phyloP scores from a whole-genome alignment of 2,329 filamentous ascomycete species.

The Cladosporium sp. region DNA sequence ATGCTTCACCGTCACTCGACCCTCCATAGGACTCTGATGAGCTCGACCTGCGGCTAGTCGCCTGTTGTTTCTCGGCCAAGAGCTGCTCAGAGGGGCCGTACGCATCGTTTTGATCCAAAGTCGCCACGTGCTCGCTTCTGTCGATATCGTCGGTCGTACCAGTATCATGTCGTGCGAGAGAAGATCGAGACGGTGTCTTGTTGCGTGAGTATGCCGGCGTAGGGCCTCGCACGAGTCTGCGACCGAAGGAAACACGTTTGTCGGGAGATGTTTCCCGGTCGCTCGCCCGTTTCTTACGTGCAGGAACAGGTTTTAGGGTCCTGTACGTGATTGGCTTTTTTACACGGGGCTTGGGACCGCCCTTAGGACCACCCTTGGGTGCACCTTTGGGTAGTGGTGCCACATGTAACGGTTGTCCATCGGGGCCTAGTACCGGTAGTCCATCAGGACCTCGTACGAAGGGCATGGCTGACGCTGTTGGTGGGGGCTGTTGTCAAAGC shows the following conservation, averaged over 20 bases:
- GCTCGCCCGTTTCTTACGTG: background rate
- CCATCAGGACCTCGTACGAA: background rate
- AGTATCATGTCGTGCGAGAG: background rate
- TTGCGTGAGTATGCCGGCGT: conserved; percentile 10
- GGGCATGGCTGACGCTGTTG: background rate
- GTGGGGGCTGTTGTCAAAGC: background rate
- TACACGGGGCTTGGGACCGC: background rate
- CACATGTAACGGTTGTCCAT: background rate
- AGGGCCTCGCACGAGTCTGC: conserved; percentile 13
- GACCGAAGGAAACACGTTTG: conserved; percentile 8
- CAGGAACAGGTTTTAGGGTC: background rate
- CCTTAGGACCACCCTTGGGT: background rate
- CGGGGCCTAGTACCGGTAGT: background rate
- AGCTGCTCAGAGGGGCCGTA: background rate
- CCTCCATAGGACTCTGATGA: background rate
- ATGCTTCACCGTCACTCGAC: background rate
- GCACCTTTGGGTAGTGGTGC: background rate
- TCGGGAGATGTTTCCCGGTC: background rate
- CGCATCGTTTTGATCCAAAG: background rate
- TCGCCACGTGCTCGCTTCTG: background rate
- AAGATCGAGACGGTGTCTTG: background rate
- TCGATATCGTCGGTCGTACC: background rate
- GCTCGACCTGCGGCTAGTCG: background rate
- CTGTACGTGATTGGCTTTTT: background rate
- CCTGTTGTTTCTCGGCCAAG: background rate